phyloP scores from a whole-genome alignment of 1,284 basidiomycete species.

The Takashimella tepidaria region DNA sequence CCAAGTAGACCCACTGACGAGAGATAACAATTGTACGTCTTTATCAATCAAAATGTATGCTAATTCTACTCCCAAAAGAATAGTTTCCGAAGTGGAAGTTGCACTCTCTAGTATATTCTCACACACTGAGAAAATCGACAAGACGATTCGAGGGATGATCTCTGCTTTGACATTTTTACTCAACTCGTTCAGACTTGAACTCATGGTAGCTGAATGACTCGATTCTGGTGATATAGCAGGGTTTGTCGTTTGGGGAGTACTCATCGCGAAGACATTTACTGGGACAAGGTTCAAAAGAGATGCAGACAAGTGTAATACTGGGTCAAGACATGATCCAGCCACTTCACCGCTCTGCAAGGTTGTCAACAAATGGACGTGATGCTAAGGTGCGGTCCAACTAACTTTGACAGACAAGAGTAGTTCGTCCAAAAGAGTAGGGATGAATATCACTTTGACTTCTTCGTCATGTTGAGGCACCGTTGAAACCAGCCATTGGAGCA shows the following conservation, averaged over 20 bases:
- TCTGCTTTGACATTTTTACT: constrained; percentile 6
- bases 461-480: constrained; percentile 52
- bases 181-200: background rate
- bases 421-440: constrained; percentile 2
- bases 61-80: constrained; percentile 17
- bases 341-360: background rate
- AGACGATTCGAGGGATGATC: constrained; percentile 20
- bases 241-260: background rate
- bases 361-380: too few species aligned
- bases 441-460: constrained; percentile 30
- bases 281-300: background rate
- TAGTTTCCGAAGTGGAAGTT: constrained; percentile 1
- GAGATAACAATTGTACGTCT: constrained; percentile 21
- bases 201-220: background rate
- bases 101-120: constrained; percentile 3
- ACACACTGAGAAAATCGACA: constrained; percentile 16
- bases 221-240: background rate
- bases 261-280: background rate
- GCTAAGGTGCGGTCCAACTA: background rate
- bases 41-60: constrained; percentile 20
- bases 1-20: constrained; percentile 37
- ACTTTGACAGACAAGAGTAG: background rate
- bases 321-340: background rate
- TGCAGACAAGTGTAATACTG: constrained; percentile 10
- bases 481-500: constrained; percentile 48